Evolutionary conservation across 768 basidiomycete species (phyloP).

Genomic region (Boletellus emodensis): DNA sequence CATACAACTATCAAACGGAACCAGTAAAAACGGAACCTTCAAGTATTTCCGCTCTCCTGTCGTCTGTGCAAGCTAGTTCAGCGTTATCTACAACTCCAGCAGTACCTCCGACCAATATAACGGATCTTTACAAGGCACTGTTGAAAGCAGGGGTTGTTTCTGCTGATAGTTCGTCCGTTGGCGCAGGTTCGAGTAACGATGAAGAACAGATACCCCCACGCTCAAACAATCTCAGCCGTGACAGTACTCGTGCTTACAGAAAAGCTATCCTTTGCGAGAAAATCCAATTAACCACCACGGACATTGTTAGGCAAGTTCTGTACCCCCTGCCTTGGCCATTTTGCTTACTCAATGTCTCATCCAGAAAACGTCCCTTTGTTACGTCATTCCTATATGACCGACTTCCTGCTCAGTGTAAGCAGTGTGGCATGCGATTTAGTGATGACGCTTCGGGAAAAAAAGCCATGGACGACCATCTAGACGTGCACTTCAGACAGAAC

Average conservation of each 20-base stretch:
- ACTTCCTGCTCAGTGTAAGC: conserved; percentile 82
- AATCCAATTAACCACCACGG: conserved; percentile 61
- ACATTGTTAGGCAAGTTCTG: conserved; percentile 61
- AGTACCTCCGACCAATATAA: conserved; percentile 38
- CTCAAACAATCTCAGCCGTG: conserved; percentile 38
- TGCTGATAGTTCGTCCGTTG: conserved; percentile 47
- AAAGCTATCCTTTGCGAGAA: conserved; percentile 54
- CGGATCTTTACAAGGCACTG: conserved; percentile 61
- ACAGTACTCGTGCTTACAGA: conserved; percentile 56
- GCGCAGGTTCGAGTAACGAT: conserved; percentile 37
- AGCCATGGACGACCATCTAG: conserved; percentile 81
- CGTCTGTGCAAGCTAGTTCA: conserved; percentile 22
- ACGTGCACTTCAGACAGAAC: conserved; percentile 96
- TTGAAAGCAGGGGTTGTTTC: conserved; percentile 78
- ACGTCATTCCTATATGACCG: conserved; percentile 69
- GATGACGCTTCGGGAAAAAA: conserved; percentile 70
- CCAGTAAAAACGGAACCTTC: conserved; percentile 29
- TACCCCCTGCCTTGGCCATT: not conserved
- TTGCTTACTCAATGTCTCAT: conserved; percentile 20
- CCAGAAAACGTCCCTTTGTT: conserved; percentile 49
- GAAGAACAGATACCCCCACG: conserved; percentile 30
- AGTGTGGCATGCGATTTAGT: conserved; percentile 86
- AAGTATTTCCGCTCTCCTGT: conserved; percentile 29
- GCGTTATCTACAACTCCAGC: conserved; percentile 22
- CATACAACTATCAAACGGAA: conserved; percentile 25